Base-by-base conservation (phyloP, 208 protist species). In the Trypanosoma lewisi region DNA sequence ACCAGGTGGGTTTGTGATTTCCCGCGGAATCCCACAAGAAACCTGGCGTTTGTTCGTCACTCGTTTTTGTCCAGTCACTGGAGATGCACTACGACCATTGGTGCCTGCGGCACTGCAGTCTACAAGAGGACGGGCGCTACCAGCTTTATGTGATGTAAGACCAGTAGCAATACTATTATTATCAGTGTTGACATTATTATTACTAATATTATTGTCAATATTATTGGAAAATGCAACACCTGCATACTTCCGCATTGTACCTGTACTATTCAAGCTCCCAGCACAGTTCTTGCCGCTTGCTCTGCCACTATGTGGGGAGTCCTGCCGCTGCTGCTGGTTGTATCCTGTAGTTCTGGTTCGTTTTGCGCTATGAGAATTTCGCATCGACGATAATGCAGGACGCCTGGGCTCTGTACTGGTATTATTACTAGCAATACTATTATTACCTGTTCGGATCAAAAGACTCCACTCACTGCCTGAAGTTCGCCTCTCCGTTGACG, bases 41-140 rank as follows among this genome's bases (percentile, higher is more conserved):
- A 14, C 45, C 9, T 21, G 2, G 21, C n/a, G 45, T 21, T 8
- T 3, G 17, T 2, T 12, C n/a, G 45, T 14, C 2, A 28, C 4
- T 9, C n/a, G 45, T 50, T 50, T 21, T 21, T 28, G 1, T 21
- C 3, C 23, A 8, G 8, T 31, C 12, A 21, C 27, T 2, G 45
- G 25, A 19, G 8, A 30, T 8, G 2, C 5, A 19, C 3, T 16
- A 27, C 8, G 19, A 30, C 45, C 23, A 21, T 50, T 50, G 25
- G 5, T 23, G 21, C 12, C 45, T 9, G 45, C 1, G 25, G 2
- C 19, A 5, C 45, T 14, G 21, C 19, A 50, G 45, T 50, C 23
- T 19, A 50, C 11, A 21, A 50, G 6, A 50, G 21, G 45, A 12
- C 45, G 21, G 45, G 53, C 61, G 71, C n/a, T 75, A 57, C 55